Evolutionary conservation across 73 alveolate genomes (phyloP).

Genomic region (Tetrahymena borealis): DNA sequence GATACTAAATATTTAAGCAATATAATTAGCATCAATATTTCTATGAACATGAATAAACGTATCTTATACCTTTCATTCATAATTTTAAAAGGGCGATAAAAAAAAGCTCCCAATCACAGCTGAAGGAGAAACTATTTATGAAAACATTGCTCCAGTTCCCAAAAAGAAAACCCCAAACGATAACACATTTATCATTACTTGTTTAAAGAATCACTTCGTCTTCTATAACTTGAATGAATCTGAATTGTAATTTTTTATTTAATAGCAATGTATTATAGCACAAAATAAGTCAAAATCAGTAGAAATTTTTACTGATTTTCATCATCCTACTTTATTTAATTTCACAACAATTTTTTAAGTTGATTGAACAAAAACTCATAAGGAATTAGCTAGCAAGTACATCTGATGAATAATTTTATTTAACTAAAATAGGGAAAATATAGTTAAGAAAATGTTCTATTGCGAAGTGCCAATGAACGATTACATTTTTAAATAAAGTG

Average conservation of each 20-base stretch:
- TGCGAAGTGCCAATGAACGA: neutral
- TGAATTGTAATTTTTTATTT: neutral
- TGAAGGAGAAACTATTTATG: constrained; percentile 39
- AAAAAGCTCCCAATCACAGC: neutral
- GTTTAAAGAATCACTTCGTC: constrained; percentile 10
- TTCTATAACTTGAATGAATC: constrained; percentile 7
- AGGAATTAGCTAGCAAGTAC: too few species aligned
- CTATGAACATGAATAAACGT: too few species aligned
- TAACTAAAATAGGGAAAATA: neutral
- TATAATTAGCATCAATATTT: neutral
- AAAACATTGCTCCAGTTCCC: constrained; percentile 11
- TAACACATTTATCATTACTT: constrained; percentile 28
- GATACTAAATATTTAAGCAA: neutral
- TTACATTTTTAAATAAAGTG: constrained; percentile 16
- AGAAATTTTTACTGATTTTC: too few species aligned
- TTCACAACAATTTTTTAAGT: too few species aligned
- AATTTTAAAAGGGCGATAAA: neutral
- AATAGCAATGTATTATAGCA: too few species aligned
- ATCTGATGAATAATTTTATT: neutral
- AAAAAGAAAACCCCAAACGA: constrained; percentile 32
- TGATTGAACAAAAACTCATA: too few species aligned
- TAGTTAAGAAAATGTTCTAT: constrained; percentile 5
- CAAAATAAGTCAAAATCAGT: too few species aligned
- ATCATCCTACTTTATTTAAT: too few species aligned
- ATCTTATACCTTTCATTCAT: too few species aligned